Conservation (phyloP, 2,329 filamentous ascomycete species). For the Neonectria magnoliae region DNA sequence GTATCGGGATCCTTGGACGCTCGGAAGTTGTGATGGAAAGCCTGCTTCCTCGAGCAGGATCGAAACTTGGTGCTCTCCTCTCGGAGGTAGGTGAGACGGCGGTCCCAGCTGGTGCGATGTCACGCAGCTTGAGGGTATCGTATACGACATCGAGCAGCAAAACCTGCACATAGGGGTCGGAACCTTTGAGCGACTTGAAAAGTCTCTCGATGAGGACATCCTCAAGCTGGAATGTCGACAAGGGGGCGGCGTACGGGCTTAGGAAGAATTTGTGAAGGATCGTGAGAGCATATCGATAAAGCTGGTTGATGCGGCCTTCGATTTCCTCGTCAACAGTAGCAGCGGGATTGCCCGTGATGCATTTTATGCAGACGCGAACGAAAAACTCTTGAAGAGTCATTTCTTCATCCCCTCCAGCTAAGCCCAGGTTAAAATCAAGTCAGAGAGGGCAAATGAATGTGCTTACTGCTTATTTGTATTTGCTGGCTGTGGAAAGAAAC, state of each 20-base stretch:
- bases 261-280: slow-evolving; percentile 76
- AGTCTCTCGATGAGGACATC: slow-evolving; percentile 75
- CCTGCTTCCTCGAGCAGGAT: slow-evolving; percentile 53
- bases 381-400: slow-evolving; percentile 75
- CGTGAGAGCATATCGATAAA: slow-evolving; percentile 76
- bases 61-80: slow-evolving; percentile 55
- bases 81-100: slow-evolving; percentile 59
- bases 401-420: slow-evolving; percentile 63
- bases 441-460: not conserved
- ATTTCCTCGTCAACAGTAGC: slow-evolving; percentile 39
- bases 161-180: slow-evolving; percentile 78
- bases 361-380: slow-evolving; percentile 71
- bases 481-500: slow-evolving; percentile 42
- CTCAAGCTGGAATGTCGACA: slow-evolving; percentile 75
- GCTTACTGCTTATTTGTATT: slow-evolving; percentile 61
- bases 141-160: slow-evolving; percentile 82
- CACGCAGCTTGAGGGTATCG: slow-evolving; percentile 74
- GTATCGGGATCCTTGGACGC: slow-evolving; percentile 26
- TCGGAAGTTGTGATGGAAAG: slow-evolving; percentile 50
- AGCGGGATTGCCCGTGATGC: slow-evolving; percentile 54
- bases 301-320: slow-evolving; percentile 64
- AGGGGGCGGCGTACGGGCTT: slow-evolving; percentile 67
- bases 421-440: slow-evolving; percentile 31
- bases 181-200: slow-evolving; percentile 65
- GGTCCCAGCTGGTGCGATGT: slow-evolving; percentile 52